Conservation (phyloP, 2,329 filamentous ascomycete genomes). For the Xylogone sp. region DNA sequence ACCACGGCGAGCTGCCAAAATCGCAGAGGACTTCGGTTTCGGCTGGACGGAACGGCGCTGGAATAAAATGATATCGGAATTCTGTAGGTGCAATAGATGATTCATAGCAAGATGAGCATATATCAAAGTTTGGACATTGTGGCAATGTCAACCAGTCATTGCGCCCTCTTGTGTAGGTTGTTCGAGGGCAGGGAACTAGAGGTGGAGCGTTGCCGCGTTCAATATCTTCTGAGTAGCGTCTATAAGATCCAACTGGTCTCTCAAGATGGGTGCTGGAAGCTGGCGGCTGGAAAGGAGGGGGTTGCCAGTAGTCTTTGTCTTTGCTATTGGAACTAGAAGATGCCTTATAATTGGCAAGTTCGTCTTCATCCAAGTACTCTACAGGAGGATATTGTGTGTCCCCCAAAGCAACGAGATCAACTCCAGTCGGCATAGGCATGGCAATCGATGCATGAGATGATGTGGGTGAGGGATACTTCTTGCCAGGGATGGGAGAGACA, state of each 20-base stretch:
- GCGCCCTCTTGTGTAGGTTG: constrained; percentile 55
- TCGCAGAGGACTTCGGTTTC: constrained; percentile 66
- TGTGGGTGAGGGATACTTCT: constrained; percentile 6
- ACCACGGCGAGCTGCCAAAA: constrained; percentile 75
- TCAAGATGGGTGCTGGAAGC: constrained; percentile 28
- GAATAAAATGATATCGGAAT: constrained; percentile 65
- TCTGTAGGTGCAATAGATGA: constrained; percentile 64
- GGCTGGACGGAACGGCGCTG: constrained; percentile 52
- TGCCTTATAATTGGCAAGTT: constrained; percentile 7
- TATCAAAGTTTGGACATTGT: constrained; percentile 66
- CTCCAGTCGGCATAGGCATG: constrained; percentile 19
- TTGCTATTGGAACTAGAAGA: background rate
- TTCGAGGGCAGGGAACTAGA: constrained; percentile 68
- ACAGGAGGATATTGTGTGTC: constrained; percentile 7
- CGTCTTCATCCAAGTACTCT: constrained; percentile 14
- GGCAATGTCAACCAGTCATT: constrained; percentile 80
- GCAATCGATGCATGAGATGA: constrained; percentile 11
- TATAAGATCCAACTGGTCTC: constrained; percentile 42
- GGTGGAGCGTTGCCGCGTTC: constrained; percentile 38
- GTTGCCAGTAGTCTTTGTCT: constrained; percentile 37
- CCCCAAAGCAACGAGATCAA: constrained; percentile 14
- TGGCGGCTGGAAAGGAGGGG: constrained; percentile 39
- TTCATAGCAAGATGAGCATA: constrained; percentile 78
- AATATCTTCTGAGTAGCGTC: constrained; percentile 52
- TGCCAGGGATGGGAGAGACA: constrained; percentile 7